These are phyloP conservation scores for Metschnikowia chrysomelidarum DNA, from an alignment of 805 yeast genomes.

Conservation along the genomic window DNA sequence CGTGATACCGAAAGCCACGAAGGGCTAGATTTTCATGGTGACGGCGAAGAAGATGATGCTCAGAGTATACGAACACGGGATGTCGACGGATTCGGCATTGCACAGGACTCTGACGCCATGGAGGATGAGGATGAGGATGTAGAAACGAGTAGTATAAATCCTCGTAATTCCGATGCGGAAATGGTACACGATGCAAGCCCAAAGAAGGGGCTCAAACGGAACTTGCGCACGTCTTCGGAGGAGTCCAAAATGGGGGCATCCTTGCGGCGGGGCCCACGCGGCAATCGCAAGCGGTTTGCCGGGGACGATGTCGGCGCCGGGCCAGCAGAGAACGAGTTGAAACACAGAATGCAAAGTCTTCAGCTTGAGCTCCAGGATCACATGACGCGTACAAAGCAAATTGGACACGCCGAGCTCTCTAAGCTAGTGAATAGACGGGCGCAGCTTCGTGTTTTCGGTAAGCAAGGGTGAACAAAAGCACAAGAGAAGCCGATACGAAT, in stretches of 20 bases:
- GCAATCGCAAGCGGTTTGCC: constrained; percentile 15
- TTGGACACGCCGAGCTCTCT: constrained; percentile 18
- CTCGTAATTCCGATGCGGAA: constrained; percentile 1
- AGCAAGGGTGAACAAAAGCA: no score
- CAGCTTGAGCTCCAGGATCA: constrained; percentile 13
- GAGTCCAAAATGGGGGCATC: constrained; percentile 7
- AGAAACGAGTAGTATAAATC: no score
- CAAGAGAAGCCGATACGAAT: no score
- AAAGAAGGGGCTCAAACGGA: constrained; percentile 17
- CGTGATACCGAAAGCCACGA: constrained; percentile 7
- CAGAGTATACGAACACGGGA: constrained; percentile 6
- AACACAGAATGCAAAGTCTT: constrained; percentile 15
- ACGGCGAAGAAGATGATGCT: constrained; percentile 6
- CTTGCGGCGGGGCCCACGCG: constrained; percentile 7
- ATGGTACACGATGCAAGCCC: constrained; percentile 13
- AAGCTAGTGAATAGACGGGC: constrained; percentile 10
- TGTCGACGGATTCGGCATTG: constrained; percentile 2
- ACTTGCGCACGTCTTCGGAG: constrained; percentile 9
- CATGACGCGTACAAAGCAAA: constrained; percentile 6
- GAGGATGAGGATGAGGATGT: no score
- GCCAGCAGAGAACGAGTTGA: constrained; percentile 12
- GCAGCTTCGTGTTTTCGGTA: constrained; percentile 16
- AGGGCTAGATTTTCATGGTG: constrained; percentile 8
- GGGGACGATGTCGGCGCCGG: constrained; percentile 6
- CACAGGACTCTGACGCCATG: constrained; percentile 7